These are phyloP conservation scores for Trypanosoma melophagium DNA, from an alignment of 208 protist species.

Conservation along the genomic window DNA sequence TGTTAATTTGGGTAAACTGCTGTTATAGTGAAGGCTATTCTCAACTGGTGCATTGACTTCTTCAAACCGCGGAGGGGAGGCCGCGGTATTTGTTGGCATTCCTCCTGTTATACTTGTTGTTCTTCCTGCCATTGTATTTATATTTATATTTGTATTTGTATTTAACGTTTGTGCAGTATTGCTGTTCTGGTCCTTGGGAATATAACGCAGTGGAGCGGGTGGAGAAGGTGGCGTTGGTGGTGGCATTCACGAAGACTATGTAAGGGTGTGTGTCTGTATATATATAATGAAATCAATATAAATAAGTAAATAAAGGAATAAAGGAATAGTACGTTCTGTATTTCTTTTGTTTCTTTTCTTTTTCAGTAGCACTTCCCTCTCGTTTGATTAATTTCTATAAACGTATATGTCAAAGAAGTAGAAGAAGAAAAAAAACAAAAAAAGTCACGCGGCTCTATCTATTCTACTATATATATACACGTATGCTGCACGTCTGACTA, in stretches of 20 bases:
- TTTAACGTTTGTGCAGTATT: too few relatives aligned
- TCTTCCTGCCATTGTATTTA: not conserved
- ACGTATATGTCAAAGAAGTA: too few relatives aligned
- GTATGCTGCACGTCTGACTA: conserved; percentile 1
- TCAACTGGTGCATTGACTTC: not conserved
- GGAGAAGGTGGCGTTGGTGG: not conserved
- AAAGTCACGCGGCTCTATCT: not conserved
- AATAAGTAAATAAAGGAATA: conserved; percentile 24
- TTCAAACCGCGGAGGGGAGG: conserved; percentile 11
- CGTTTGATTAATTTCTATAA: too few relatives aligned
- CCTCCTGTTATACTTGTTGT: not conserved
- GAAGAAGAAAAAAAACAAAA: too few relatives aligned
- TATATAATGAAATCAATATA: not conserved
- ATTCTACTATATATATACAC: conserved; percentile 7
- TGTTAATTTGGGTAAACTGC: too few relatives aligned
- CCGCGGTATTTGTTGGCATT: not conserved
- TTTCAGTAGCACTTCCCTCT: too few relatives aligned
- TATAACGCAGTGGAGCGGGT: conserved; percentile 1
- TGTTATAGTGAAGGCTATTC: too few relatives aligned
- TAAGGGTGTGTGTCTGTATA: too few relatives aligned
- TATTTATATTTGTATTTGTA: not conserved
- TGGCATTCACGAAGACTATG: not conserved
- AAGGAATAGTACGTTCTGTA: too few relatives aligned
- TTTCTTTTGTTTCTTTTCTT: too few relatives aligned
- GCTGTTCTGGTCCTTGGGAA: not conserved